Conservation (phyloP, 1,284 basidiomycete species). For the Porogramme epimiltina region DNA sequence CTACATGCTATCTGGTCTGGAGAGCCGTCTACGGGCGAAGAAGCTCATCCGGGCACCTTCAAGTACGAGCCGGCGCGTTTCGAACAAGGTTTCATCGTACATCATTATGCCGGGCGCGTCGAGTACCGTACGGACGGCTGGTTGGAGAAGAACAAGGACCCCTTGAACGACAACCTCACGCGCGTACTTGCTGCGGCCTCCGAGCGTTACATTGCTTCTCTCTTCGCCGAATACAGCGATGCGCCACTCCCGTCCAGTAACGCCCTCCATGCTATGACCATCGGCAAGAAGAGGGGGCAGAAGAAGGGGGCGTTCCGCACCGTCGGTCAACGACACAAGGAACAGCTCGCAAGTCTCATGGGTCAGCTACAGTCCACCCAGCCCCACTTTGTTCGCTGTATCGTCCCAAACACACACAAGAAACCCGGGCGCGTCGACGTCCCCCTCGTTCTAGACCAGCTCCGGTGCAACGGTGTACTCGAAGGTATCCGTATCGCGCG, state of each 20-base stretch:
- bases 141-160: slow-evolving; percentile 99
- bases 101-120: slow-evolving; percentile 97
- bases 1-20: slow-evolving; percentile 74
- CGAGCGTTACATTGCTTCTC: slow-evolving; percentile 79
- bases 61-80: slow-evolving; percentile 92
- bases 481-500: slow-evolving; percentile 99
- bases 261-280: slow-evolving; percentile 43
- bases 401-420: slow-evolving; percentile 94
- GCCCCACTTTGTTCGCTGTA: slow-evolving; percentile 98
- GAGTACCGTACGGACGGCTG: slow-evolving; percentile 97
- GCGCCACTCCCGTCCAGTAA: slow-evolving; percentile 31
- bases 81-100: slow-evolving; percentile 92
- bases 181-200: slow-evolving; percentile 85
- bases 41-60: slow-evolving; percentile 69
- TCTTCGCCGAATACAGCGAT: slow-evolving; percentile 87
- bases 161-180: slow-evolving; percentile 95
- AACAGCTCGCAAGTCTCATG: slow-evolving; percentile 94
- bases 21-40: slow-evolving; percentile 48
- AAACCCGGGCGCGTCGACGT: slow-evolving; percentile 92
- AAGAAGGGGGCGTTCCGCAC: slow-evolving; percentile 99
- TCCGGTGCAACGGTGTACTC: slow-evolving; percentile 98
- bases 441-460: slow-evolving; percentile 93
- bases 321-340: slow-evolving; percentile 94
- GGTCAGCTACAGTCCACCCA: slow-evolving; percentile 90
- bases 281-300: slow-evolving; percentile 76